Percentiles rank a stretch among this genome's conserved stretches.
Evolutionary conservation across 1,139 yeast species (phyloP).

Genomic region (Blastobotrys aristatus): DNA sequence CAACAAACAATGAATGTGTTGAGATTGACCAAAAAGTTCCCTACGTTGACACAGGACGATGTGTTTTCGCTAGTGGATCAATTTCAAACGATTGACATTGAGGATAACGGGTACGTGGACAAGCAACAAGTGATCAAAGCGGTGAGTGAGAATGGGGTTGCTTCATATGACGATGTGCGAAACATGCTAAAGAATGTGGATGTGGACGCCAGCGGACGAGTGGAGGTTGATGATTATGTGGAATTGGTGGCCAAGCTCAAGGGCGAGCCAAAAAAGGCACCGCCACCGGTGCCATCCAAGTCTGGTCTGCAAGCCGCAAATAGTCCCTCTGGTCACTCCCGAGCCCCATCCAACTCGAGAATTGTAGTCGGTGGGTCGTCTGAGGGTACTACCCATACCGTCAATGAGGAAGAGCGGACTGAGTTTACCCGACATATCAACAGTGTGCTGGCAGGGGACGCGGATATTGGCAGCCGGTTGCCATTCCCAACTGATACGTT

Average conservation of each 20-base stretch:
- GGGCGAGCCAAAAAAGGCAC: conserved; percentile 26
- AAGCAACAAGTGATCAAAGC: conserved; percentile 86
- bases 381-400: conserved; percentile 93
- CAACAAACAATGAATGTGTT: conserved; percentile 45
- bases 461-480: conserved; percentile 74
- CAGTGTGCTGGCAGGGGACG: conserved; percentile 85
- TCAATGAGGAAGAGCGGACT: conserved; percentile 92
- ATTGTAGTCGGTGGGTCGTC: conserved; percentile 81
- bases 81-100: conserved; percentile 68
- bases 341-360: conserved; percentile 27
- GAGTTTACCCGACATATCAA: conserved; percentile 96
- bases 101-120: conserved; percentile 94
- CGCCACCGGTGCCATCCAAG: conserved; percentile 21
- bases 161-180: conserved; percentile 86
- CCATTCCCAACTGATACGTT: conserved; percentile 94
- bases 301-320: conserved; percentile 16
- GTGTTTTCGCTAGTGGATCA: conserved; percentile 79
- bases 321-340: conserved; percentile 15
- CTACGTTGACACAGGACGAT: conserved; percentile 79
- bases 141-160: conserved; percentile 71
- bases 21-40: conserved; percentile 69
- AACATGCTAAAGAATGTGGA: conserved; percentile 85
- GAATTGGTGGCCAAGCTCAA: conserved; percentile 50
- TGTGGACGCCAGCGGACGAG: conserved; percentile 96
- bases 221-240: conserved; percentile 92